Conservation (phyloP, 257 asterid species). For the Solanum pimpinellifolium region DNA sequence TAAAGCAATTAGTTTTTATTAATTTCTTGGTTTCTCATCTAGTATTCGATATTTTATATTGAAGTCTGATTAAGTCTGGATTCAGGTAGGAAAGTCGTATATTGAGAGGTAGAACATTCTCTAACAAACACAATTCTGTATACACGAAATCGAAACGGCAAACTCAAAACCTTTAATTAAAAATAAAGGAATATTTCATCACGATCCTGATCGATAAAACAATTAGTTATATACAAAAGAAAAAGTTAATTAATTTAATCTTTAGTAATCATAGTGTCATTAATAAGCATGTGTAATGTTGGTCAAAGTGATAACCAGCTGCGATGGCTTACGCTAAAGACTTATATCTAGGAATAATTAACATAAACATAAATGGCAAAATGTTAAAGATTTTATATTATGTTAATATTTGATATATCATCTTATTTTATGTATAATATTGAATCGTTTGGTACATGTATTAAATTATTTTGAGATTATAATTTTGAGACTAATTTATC, state of each 20-base stretch:
- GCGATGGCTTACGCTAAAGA: not conserved
- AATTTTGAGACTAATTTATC: too few species aligned
- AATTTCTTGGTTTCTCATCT: too few species aligned
- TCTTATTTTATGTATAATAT: not conserved
- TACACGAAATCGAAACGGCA: accelerated
- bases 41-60: not conserved
- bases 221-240: not conserved
- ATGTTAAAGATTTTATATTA: not conserved
- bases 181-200: not conserved
- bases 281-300: constrained; percentile 8
- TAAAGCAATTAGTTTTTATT: not conserved
- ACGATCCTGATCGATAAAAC: accelerated
- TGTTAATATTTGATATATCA: not conserved
- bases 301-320: constrained; percentile 4
- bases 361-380: not conserved
- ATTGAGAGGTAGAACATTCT: not conserved
- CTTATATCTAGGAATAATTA: not conserved
- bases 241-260: not conserved
- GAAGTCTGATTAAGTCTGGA: accelerated
- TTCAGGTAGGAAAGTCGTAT: not conserved
- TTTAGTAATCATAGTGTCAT: constrained; percentile 1
- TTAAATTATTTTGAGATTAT: too few species aligned
- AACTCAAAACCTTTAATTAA: accelerated
- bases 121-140: not conserved
- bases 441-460: too few species aligned